These are phyloP conservation scores for Saccharomyces pastorianus DNA, from an alignment of 1,139 yeast species.

Conservation along the genomic window DNA sequence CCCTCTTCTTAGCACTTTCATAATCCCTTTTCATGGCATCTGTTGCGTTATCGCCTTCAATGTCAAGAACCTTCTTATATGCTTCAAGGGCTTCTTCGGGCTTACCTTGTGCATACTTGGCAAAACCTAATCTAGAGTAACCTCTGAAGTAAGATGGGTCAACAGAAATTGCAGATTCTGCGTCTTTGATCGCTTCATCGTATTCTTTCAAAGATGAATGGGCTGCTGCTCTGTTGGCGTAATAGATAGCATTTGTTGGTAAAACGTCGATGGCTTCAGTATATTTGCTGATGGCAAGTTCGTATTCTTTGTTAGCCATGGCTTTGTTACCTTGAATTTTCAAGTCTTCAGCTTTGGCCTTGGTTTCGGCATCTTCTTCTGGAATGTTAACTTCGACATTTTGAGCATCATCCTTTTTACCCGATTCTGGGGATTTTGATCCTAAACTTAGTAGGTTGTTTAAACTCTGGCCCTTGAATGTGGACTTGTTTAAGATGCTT, in stretches of 20 bases:
- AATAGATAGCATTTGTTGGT: conserved; percentile 71
- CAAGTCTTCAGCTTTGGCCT: conserved; percentile 73
- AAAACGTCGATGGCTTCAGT: conserved; percentile 71
- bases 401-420: conserved; percentile 8
- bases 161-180: conserved; percentile 66
- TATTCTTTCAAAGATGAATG: conserved; percentile 71
- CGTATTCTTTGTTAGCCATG: conserved; percentile 69
- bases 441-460: conserved; percentile 35
- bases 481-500: conserved; percentile 30
- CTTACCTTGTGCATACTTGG: conserved; percentile 83
- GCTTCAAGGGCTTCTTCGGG: conserved; percentile 86
- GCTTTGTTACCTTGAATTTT: conserved; percentile 86
- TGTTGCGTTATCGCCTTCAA: conserved; percentile 77
- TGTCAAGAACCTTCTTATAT: conserved; percentile 75
- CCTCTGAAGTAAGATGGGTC: conserved; percentile 85
- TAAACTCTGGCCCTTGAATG: conserved; percentile 45
- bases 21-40: conserved; percentile 91
- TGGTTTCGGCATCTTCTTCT: conserved; percentile 40
- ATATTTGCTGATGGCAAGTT: conserved; percentile 67
- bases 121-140: conserved; percentile 90
- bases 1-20: conserved; percentile 85
- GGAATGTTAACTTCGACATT: conserved; percentile 40
- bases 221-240: conserved; percentile 96
- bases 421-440: neutral
- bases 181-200: conserved; percentile 74